phyloP scores from a whole-genome alignment of 495 filamentous ascomycete species.

The Bombardia bombarda region DNA sequence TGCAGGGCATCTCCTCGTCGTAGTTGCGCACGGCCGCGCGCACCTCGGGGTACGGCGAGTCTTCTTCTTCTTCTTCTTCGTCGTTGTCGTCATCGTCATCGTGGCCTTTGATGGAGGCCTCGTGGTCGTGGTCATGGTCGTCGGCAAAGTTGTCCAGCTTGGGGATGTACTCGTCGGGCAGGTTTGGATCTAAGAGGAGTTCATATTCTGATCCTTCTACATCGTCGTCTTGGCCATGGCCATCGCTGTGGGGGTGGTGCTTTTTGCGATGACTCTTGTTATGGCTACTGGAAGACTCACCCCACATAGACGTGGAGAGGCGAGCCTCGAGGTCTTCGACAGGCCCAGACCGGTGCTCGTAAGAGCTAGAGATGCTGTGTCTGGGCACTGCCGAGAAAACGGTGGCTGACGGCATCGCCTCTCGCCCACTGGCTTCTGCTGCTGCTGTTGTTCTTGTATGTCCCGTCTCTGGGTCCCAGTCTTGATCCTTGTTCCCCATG shows the following conservation, averaged over 20 bases:
- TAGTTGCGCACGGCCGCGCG: slow-evolving; percentile 52
- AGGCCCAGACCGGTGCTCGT: slow-evolving; percentile 18
- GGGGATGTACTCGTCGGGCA: slow-evolving; percentile 29
- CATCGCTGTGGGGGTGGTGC: slow-evolving; percentile 2
- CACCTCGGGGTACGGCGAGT: slow-evolving; percentile 69
- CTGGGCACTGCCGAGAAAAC: neutral
- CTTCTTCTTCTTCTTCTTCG: slow-evolving; percentile 14
- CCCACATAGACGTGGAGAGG: slow-evolving; percentile 27
- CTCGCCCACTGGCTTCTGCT: slow-evolving; percentile 19
- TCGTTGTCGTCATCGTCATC: slow-evolving; percentile 12
- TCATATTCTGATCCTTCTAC: slow-evolving; percentile 36
- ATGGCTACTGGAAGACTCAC: slow-evolving; percentile 11
- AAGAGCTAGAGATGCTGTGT: neutral
- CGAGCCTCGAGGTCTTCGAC: slow-evolving; percentile 24
- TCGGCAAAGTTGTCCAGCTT: slow-evolving; percentile 15
- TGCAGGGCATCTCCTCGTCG: slow-evolving; percentile 59
- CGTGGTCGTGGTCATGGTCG: slow-evolving; percentile 31
- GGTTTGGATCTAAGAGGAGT: slow-evolving; percentile 42
- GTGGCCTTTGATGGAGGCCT: slow-evolving; percentile 14
- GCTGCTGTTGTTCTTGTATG: slow-evolving; percentile 6
- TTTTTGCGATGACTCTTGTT: slow-evolving; percentile 8
- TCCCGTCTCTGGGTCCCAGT: slow-evolving; percentile 15
- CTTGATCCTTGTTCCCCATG: slow-evolving; percentile 15
- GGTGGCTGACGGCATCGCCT: slow-evolving; percentile 12
- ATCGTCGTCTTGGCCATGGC: slow-evolving; percentile 15